Evolutionary conservation across 1,284 basidiomycete genomes (phyloP).

Genomic region (Amylostereum chailletii): DNA sequence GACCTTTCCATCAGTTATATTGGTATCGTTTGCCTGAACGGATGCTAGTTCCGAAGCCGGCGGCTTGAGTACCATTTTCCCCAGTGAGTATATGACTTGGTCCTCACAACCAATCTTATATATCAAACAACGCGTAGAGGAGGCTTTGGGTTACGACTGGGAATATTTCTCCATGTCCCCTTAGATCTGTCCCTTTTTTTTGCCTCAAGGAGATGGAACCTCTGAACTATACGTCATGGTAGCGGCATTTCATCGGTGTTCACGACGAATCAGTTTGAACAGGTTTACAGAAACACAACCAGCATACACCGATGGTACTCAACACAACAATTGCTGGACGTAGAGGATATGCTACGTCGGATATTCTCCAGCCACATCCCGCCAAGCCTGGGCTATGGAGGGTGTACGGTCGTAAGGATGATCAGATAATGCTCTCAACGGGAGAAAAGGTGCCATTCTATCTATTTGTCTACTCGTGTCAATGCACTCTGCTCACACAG

Average conservation of each 20-base stretch:
- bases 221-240: background rate
- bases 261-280: slow-evolving; percentile 6
- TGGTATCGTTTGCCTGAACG: background rate
- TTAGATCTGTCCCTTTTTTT: too few species aligned
- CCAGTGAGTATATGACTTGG: background rate
- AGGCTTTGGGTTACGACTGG: background rate
- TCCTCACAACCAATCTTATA: background rate
- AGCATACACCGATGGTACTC: slow-evolving; percentile 9
- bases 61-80: background rate
- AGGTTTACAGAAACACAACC: slow-evolving; percentile 4
- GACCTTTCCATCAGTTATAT: background rate
- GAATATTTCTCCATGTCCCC: too few species aligned
- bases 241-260: slow-evolving; percentile 6
- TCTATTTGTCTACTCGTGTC: background rate
- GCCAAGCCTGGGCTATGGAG: slow-evolving; percentile 29
- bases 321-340: slow-evolving; percentile 15
- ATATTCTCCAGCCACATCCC: slow-evolving; percentile 33
- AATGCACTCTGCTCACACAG: background rate
- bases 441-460: slow-evolving; percentile 32
- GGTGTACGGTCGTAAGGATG: slow-evolving; percentile 31
- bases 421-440: slow-evolving; percentile 34
- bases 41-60: background rate
- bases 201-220: too few species aligned
- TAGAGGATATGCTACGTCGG: slow-evolving; percentile 22
- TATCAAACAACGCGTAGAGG: slow-evolving; percentile 3